Conservation (phyloP, 805 yeast genomes). For the Scheffersomyces lignosus region DNA sequence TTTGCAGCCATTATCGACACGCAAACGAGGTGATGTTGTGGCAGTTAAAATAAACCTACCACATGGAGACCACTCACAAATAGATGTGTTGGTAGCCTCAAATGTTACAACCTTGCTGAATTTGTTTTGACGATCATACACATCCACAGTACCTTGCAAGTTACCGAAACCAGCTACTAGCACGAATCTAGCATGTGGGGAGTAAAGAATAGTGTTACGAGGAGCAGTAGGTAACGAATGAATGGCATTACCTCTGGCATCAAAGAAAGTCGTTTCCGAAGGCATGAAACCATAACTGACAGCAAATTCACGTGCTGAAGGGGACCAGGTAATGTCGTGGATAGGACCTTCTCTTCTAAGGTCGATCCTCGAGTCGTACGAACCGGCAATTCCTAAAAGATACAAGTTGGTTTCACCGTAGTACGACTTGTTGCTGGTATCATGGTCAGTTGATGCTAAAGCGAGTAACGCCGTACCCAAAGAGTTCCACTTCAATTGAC, state of each 20-base stretch:
- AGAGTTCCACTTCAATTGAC: conserved; percentile 89
- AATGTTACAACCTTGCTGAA: conserved; percentile 77
- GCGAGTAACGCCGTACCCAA: conserved; percentile 94
- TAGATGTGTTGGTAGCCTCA: conserved; percentile 93
- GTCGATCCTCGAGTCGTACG: conserved; percentile 84
- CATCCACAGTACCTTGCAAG: conserved; percentile 93
- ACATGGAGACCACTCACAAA: conserved; percentile 97
- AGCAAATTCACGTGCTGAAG: conserved; percentile 94
- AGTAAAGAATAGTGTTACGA: conserved; percentile 84
- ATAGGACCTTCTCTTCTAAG: conserved; percentile 94
- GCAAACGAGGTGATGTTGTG: conserved; percentile 92
- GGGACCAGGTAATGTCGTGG: conserved; percentile 97
- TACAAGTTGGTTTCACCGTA: conserved; percentile 96
- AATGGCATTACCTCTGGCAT: conserved; percentile 85
- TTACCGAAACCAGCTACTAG: conserved; percentile 98
- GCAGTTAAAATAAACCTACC: conserved; percentile 93
- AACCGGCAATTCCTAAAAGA: conserved; percentile 86
- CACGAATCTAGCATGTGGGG: conserved; percentile 91
- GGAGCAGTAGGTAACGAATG: conserved; percentile 84
- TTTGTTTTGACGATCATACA: conserved; percentile 86
- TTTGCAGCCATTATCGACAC: conserved; percentile 94
- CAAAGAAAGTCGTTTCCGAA: conserved; percentile 90
- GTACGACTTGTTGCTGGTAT: conserved; percentile 87
- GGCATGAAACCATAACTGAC: conserved; percentile 99
- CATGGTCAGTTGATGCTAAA: conserved; percentile 93